Evolutionary conservation across 345 rosid genomes (phyloP).

Genomic region (Eucalyptus caleyi): DNA sequence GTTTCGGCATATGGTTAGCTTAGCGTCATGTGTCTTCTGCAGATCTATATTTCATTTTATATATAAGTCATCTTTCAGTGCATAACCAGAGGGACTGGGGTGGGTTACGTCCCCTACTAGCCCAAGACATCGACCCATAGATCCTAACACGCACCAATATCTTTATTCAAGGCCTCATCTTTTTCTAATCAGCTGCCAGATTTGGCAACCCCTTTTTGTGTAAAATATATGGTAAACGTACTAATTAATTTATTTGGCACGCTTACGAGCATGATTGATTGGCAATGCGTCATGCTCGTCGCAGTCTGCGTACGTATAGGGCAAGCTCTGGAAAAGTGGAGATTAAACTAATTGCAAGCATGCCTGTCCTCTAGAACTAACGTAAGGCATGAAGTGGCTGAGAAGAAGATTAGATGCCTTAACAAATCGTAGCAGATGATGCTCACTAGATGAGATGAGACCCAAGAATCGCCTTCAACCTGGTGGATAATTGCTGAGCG

Average conservation of each 20-base stretch:
- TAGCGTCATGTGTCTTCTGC: not conserved
- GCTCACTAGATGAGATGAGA: not conserved
- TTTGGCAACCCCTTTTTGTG: not conserved
- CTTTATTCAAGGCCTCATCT: not conserved
- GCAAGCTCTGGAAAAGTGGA: not conserved
- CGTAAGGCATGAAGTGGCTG: not conserved
- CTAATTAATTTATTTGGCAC: not conserved
- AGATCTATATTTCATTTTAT: not conserved
- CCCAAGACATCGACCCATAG: not conserved
- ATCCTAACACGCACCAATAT: not conserved
- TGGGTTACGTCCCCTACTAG: not conserved
- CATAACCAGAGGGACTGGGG: not conserved
- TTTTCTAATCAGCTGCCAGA: not conserved
- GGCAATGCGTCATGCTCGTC: not conserved
- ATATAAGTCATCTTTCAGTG: not conserved
- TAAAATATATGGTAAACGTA: not conserved
- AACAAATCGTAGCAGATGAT: not conserved
- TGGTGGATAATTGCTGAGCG: not conserved
- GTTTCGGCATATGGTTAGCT: not conserved
- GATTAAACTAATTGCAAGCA: not conserved
- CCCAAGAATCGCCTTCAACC: not conserved
- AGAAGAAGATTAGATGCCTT: not conserved
- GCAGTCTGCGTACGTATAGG: not conserved
- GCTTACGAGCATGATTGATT: not conserved
- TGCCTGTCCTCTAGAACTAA: not conserved